Conservation (phyloP, 2,329 filamentous ascomycete genomes). For the Tolypocladium paradoxum region DNA sequence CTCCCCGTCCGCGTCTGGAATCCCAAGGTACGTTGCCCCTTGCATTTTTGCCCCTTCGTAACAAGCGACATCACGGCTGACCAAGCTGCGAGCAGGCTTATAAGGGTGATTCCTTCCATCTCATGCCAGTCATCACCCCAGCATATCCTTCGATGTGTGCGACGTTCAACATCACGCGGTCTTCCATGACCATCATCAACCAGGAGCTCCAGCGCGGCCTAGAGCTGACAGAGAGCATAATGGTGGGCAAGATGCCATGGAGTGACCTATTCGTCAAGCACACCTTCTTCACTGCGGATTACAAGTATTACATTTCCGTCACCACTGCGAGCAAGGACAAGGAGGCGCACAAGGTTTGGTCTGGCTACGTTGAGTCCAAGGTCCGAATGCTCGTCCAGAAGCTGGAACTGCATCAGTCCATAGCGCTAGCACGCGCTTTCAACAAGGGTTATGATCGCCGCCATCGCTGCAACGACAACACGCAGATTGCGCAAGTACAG, state of each 20-base stretch:
- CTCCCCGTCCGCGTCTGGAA: constrained; percentile 89
- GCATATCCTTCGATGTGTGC: constrained; percentile 97
- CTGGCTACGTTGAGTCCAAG: constrained; percentile 88
- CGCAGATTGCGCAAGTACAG: constrained; percentile 41
- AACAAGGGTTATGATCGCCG: constrained; percentile 84
- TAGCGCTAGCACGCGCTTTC: constrained; percentile 80
- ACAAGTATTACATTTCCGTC: constrained; percentile 92
- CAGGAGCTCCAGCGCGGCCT: constrained; percentile 70
- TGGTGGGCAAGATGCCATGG: constrained; percentile 68
- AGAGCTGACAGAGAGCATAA: constrained; percentile 69
- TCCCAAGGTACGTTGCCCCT: constrained; percentile 52
- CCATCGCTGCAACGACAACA: constrained; percentile 54
- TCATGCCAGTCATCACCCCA: constrained; percentile 98
- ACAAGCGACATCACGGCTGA: constrained; percentile 5
- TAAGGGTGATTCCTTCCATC: constrained; percentile 67
- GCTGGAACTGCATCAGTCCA: constrained; percentile 69
- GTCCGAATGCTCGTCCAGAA: constrained; percentile 75
- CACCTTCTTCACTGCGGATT: constrained; percentile 83
- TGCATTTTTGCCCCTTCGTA: background rate
- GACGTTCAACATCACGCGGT: constrained; percentile 85
- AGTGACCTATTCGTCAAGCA: constrained; percentile 82
- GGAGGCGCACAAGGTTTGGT: constrained; percentile 78
- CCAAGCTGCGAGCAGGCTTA: constrained; percentile 45
- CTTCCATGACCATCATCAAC: constrained; percentile 75
- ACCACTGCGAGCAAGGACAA: constrained; percentile 73